Evolutionary conservation across 2,329 filamentous ascomycete species (phyloP).

Genomic region (Thielaviopsis populi): DNA sequence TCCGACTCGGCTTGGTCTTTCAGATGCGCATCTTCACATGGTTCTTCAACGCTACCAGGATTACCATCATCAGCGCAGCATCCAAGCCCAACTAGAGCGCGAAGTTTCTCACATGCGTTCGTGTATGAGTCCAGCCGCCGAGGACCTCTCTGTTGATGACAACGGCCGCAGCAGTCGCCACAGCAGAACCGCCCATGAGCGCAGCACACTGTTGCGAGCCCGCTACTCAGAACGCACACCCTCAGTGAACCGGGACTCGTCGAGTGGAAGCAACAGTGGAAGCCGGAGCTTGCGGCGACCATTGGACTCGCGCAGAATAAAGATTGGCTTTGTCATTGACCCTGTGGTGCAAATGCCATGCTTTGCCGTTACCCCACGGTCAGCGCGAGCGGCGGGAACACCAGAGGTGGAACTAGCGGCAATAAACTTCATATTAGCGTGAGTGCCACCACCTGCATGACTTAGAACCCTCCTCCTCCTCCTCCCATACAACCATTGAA

Average conservation of each 20-base stretch:
- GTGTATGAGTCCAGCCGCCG: background rate
- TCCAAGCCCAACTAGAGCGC: slow-evolving; percentile 6
- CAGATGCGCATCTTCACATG: slow-evolving; percentile 11
- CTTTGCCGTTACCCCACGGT: slow-evolving; percentile 8
- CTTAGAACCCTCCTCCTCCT: no score
- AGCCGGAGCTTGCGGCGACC: background rate
- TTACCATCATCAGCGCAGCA: slow-evolving; percentile 10
- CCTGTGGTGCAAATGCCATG: slow-evolving; percentile 11
- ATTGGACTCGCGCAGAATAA: background rate
- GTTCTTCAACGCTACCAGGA: slow-evolving; percentile 14
- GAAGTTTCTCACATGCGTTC: slow-evolving; percentile 11
- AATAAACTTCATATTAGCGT: slow-evolving; percentile 16
- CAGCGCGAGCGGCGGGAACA: background rate
- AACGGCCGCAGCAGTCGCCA: background rate
- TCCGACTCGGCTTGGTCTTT: background rate
- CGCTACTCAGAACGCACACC: slow-evolving; percentile 11
- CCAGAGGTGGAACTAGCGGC: slow-evolving; percentile 11
- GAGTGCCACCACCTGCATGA: slow-evolving; percentile 1
- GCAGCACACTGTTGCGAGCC: background rate
- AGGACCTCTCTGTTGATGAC: background rate
- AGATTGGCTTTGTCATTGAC: slow-evolving; percentile 9
- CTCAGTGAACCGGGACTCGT: slow-evolving; percentile 4
- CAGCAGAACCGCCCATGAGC: background rate
- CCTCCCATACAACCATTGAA: background rate
- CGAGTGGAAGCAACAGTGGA: background rate